A percentile compares a stretch with the other conserved stretches of the same genome.
Evolutionary conservation across 2,329 filamentous ascomycete genomes (phyloP).

Genomic region (Macrophomina tecta): DNA sequence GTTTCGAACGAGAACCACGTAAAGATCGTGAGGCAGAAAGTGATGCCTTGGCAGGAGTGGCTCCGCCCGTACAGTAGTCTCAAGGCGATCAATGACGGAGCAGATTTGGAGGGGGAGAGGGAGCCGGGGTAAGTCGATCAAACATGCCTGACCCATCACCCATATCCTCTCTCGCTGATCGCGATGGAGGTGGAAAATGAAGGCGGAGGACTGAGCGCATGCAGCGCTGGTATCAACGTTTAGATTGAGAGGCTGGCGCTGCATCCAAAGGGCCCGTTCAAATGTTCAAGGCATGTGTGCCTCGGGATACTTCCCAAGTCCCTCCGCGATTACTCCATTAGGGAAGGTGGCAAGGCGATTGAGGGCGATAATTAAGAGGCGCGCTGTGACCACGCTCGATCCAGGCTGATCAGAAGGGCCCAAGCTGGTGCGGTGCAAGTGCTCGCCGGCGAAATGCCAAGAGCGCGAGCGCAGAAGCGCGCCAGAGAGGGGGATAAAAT

Average conservation of each 20-base stretch:
- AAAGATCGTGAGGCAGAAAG: neutral
- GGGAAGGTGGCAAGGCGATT: neutral
- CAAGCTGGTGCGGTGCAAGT: too few species aligned
- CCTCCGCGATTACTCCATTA: neutral
- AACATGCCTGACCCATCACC: neutral
- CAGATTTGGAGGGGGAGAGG: neutral
- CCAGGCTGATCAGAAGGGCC: too few species aligned
- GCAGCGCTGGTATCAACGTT: neutral
- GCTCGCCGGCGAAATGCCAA: too few species aligned
- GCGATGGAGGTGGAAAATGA: neutral
- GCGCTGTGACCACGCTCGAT: neutral
- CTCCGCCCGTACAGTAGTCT: neutral
- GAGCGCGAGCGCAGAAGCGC: too few species aligned
- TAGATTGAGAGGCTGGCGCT: neutral
- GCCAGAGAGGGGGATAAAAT: too few species aligned
- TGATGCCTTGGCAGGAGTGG: neutral
- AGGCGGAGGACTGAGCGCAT: neutral
- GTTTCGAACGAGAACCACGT: too few species aligned
- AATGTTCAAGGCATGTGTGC: neutral
- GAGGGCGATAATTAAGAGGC: neutral
- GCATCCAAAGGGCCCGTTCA: neutral
- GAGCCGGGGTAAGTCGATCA: neutral
- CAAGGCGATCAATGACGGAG: neutral
- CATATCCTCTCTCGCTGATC: neutral
- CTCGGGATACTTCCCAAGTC: neutral